Base-by-base conservation (phyloP, 805 yeast species). In the Millerago galiae region DNA sequence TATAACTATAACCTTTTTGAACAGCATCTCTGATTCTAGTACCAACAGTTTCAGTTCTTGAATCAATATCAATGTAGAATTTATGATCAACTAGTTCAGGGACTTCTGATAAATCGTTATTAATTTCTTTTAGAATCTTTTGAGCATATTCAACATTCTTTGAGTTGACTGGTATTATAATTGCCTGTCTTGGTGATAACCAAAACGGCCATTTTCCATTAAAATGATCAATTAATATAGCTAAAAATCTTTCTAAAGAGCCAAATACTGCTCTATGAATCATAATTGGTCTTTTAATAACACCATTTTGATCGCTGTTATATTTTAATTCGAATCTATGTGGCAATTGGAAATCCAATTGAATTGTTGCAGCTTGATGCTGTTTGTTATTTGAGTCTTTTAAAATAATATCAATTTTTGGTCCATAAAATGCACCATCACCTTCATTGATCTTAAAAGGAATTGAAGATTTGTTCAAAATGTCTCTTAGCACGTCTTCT, bases 341-440 rank as follows among this genome's bases (percentile, higher is more conserved):
- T 2, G 99, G 99, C 14, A 93, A 70, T 62, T 93, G 96, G 72
- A 93, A 93, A 60, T 93, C 99, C 34, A 93, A 70, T 63, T 93
- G 99, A 41, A 93, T 79, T 0, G 99, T 93, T 3, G 97, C 99
- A 2, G 93, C 86, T 65, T 93, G 99, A 61, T 89, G 96, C 46
- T 77, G 74, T 53, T 88, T 89, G 1, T 81, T 83, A 38, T 74
- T 77, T 27, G 83, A 81, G 64, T 93, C 99, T 8, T 77, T 77
- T 40, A 93, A 75, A 41, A 86, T 68, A 35, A 93, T 74, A 61
- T 93, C 99, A 47, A 93, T 88, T 59, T 91, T 91, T 25, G 99
- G 99, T 0, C 99, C 99, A 65, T 93, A 93, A 61, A 79, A 79
- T 8, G 85, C 99, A 28, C 99, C 99, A 61, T 93, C 99, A n/a